Percentiles rank a stretch among this genome's conserved stretches.
Evolutionary conservation across 2,329 filamentous ascomycete genomes (phyloP).

Genomic region (Furcasterigmium furcatum): DNA sequence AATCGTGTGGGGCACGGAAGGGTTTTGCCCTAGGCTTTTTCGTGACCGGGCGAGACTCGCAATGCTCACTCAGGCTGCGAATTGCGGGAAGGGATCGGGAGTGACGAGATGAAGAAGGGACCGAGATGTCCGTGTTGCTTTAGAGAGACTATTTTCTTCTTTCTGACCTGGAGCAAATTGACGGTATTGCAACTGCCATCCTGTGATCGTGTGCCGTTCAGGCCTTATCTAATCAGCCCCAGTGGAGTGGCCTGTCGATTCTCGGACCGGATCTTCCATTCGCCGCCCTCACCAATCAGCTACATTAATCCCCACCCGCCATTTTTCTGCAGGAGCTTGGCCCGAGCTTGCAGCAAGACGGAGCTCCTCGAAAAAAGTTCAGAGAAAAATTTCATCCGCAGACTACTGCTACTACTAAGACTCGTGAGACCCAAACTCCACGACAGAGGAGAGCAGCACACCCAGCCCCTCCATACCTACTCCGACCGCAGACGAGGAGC

Average conservation of each 20-base stretch:
- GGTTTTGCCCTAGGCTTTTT: conserved; percentile 33
- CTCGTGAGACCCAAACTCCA: conserved; percentile 2
- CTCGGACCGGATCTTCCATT: background rate
- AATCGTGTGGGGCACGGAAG: conserved; percentile 15
- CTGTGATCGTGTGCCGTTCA: no score
- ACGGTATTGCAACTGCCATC: no score
- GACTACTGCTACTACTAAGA: background rate
- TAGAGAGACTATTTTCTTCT: no score
- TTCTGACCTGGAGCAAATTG: no score
- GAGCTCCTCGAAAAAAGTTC: conserved; percentile 10
- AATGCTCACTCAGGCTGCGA: background rate
- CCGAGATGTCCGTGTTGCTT: no score
- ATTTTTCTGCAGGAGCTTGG: conserved; percentile 8
- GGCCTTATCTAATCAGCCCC: background rate
- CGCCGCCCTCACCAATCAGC: conserved; percentile 8
- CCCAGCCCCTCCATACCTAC: conserved; percentile 2
- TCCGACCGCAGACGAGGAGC: conserved; percentile 1
- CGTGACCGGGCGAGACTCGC: background rate
- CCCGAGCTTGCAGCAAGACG: conserved; percentile 5
- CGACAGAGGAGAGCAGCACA: conserved; percentile 5
- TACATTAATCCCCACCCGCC: background rate
- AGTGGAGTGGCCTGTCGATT: background rate
- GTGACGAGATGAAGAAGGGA: no score
- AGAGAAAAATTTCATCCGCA: conserved; percentile 10
- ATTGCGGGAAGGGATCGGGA: background rate